These are phyloP conservation scores for Chlorella variabilis DNA, from an alignment of 163 green algal species.

Conservation along the genomic window DNA sequence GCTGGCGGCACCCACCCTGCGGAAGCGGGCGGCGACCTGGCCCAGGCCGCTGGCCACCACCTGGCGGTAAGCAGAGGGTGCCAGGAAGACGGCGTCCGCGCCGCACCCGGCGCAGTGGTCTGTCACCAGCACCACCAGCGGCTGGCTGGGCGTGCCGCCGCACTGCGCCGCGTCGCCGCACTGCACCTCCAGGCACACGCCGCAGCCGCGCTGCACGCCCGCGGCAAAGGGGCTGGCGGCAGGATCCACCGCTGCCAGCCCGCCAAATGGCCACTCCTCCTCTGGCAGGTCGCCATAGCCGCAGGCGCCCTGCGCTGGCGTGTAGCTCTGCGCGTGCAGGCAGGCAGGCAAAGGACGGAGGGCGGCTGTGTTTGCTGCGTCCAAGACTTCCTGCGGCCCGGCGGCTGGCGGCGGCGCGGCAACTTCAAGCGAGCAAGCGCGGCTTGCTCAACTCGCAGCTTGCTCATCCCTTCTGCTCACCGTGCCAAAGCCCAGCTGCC, in stretches of 20 bases:
- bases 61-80: conserved; percentile 5
- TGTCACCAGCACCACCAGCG: conserved; percentile 13
- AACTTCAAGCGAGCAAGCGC: no score
- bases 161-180: conserved; percentile 23
- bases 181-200: conserved; percentile 38
- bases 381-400: background rate
- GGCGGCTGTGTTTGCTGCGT: background rate
- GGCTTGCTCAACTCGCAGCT: background rate
- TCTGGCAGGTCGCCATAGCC: conserved; percentile 31
- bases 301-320: background rate
- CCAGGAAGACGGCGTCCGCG: background rate
- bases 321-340: conserved; percentile 17
- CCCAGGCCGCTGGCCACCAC: background rate
- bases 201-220: conserved; percentile 30
- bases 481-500: background rate
- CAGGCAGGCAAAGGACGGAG: background rate
- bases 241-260: conserved; percentile 21
- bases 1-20: conserved; percentile 10
- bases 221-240: conserved; percentile 18
- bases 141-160: background rate
- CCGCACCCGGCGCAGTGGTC: conserved; percentile 37
- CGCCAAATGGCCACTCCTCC: conserved; percentile 23
- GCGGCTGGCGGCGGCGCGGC: background rate
- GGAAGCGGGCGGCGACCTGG: conserved; percentile 1
- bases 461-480: background rate